phyloP scores from a whole-genome alignment of 1,284 basidiomycete genomes.

The Phylloboletellus chloephorus region DNA sequence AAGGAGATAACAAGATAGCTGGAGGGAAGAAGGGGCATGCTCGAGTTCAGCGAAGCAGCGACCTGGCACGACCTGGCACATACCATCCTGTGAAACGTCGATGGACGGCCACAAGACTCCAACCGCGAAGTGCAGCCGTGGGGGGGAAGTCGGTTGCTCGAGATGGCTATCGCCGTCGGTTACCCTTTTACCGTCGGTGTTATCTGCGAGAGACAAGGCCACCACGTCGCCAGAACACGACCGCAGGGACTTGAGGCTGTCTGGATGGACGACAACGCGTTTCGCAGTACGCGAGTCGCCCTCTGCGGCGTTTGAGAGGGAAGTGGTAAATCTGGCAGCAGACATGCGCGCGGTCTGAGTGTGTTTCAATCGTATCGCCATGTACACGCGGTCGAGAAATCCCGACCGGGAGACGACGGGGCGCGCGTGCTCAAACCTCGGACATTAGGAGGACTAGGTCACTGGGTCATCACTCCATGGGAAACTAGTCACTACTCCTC shows the following conservation, averaged over 20 bases:
- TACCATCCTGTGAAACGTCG: conserved; percentile 54
- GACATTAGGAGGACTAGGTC: too few relatives aligned
- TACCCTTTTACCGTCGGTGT: conserved; percentile 35
- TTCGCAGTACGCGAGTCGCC: conserved; percentile 47
- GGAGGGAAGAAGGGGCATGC: conserved; percentile 13
- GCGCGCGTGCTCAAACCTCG: too few relatives aligned
- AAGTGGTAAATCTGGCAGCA: conserved; percentile 42
- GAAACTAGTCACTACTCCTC: too few relatives aligned
- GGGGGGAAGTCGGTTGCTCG: conserved; percentile 16
- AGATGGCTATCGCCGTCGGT: conserved; percentile 14
- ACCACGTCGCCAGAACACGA: conserved; percentile 68
- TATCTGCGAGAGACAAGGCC: conserved; percentile 44
- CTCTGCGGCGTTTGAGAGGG: conserved; percentile 35
- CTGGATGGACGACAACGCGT: conserved; percentile 63
- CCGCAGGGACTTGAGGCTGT: conserved; percentile 57
- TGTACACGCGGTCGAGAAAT: too few relatives aligned
- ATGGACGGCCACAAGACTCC: conserved; percentile 68
- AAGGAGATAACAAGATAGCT: conserved; percentile 53
- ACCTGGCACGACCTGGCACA: conserved; percentile 24
- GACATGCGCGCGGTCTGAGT: conserved; percentile 27
- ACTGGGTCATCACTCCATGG: neutral
- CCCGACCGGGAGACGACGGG: too few relatives aligned
- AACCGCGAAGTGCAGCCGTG: conserved; percentile 50
- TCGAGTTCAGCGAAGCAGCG: conserved; percentile 20
- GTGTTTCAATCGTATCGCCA: too few relatives aligned